Conservation (phyloP, 1,139 yeast species). For the Debaryomycetaceae sp. region DNA sequence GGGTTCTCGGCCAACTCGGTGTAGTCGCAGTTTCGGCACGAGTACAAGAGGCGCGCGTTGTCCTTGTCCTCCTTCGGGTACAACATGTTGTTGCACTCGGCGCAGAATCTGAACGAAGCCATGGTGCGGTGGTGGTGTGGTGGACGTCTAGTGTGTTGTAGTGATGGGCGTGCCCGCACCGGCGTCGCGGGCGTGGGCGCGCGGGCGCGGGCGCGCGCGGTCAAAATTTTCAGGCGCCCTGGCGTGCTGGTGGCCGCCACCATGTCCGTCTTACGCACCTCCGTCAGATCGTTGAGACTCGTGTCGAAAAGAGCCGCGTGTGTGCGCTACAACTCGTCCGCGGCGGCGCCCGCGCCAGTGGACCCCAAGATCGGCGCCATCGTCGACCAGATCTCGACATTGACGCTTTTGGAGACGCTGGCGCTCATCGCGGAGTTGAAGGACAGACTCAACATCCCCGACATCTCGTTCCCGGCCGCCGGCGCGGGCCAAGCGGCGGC, state of each 20-base stretch:
- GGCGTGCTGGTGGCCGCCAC: too few species aligned
- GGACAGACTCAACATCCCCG: constrained; percentile 84
- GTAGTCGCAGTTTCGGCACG: constrained; percentile 93
- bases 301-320: constrained; percentile 23
- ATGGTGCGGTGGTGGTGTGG: constrained; percentile 24
- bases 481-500: constrained; percentile 68
- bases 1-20: constrained; percentile 90
- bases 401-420: constrained; percentile 88
- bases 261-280: constrained; percentile 36
- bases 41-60: constrained; percentile 68
- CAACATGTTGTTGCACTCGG: constrained; percentile 95
- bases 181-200: too few species aligned
- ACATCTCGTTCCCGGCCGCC: constrained; percentile 80
- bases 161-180: too few species aligned
- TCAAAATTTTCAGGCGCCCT: too few species aligned
- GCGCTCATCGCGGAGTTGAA: constrained; percentile 79
- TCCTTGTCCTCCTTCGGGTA: constrained; percentile 96
- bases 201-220: too few species aligned
- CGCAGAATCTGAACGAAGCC: constrained; percentile 92
- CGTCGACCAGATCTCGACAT: constrained; percentile 85
- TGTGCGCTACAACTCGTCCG: constrained; percentile 53
- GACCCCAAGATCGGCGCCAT: constrained; percentile 86
- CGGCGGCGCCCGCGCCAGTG: constrained; percentile 46
- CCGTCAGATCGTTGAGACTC: constrained; percentile 33
- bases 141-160: too few species aligned